Conservation (phyloP, 148 eudicot species). For the Arctostaphylos glauca region DNA sequence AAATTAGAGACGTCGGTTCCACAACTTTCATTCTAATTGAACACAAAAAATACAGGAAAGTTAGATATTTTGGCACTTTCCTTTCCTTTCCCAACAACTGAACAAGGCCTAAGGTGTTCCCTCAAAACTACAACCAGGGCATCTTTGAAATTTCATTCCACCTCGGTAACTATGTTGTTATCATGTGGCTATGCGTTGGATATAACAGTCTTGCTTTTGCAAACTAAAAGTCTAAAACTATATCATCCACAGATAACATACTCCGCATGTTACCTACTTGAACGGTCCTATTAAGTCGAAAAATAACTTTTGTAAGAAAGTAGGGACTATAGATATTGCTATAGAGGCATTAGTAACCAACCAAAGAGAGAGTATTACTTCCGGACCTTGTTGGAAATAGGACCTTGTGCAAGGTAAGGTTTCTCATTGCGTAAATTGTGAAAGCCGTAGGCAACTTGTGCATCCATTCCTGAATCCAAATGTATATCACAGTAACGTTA, state of each 20-base stretch:
- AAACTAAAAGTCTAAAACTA: background rate
- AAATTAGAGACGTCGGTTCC: too few relatives aligned
- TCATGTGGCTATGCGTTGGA: too few relatives aligned
- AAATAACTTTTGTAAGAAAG: background rate
- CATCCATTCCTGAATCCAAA: slow-evolving; percentile 76
- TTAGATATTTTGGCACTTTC: too few relatives aligned
- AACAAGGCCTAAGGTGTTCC: too few relatives aligned
- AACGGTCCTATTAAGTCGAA: background rate
- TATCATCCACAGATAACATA: background rate
- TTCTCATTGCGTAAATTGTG: slow-evolving; percentile 82
- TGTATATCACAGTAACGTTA: background rate
- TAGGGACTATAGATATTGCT: background rate
- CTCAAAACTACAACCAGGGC: too few relatives aligned
- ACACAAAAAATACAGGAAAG: too few relatives aligned
- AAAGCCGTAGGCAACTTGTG: slow-evolving; percentile 87
- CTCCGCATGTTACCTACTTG: background rate
- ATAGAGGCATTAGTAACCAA: background rate
- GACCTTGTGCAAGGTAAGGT: slow-evolving; percentile 93
- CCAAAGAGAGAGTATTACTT: background rate
- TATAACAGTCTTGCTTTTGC: background rate
- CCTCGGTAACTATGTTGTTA: too few relatives aligned
- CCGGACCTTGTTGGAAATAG: slow-evolving; percentile 76
- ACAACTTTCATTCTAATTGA: too few relatives aligned
- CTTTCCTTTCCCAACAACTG: too few relatives aligned
- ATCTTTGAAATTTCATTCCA: too few relatives aligned